Conservation (phyloP, 2,329 filamentous ascomycete genomes). For the Fusarium odoratissimum region DNA sequence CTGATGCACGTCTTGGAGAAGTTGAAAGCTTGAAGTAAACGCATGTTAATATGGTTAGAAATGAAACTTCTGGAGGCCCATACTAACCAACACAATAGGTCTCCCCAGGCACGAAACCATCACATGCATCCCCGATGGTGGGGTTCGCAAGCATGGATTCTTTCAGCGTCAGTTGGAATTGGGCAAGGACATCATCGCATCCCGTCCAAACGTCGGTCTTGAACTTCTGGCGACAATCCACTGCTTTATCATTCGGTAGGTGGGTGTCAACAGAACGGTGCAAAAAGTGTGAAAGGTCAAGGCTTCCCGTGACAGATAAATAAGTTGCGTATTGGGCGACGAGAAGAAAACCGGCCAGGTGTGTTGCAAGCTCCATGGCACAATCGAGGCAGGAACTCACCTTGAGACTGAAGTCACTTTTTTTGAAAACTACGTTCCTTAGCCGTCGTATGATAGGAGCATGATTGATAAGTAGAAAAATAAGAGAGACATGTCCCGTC, state of each 20-base stretch:
- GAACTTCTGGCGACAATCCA: background rate
- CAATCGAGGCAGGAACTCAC: too few relatives aligned
- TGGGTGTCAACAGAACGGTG: background rate
- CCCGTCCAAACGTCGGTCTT: background rate
- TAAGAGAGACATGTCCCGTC: too few relatives aligned
- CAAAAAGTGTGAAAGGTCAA: background rate
- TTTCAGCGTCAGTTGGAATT: background rate
- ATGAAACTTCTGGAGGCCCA: background rate
- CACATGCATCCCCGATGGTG: background rate
- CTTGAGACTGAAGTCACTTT: too few relatives aligned
- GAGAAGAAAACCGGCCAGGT: background rate
- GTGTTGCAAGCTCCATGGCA: background rate
- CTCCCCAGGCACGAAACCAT: background rate
- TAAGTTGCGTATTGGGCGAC: background rate
- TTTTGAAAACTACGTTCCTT: too few relatives aligned
- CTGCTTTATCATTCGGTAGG: background rate
- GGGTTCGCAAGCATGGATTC: conserved; percentile 1
- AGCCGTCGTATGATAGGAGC: too few relatives aligned
- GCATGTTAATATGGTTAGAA: too few relatives aligned
- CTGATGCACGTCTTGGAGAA: background rate
- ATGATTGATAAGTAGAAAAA: too few relatives aligned
- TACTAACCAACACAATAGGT: background rate
- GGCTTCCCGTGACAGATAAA: background rate
- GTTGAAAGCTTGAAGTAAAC: background rate
- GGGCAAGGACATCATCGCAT: background rate